These are phyloP conservation scores for Cryomyces antarcticus DNA, from an alignment of 495 filamentous ascomycete genomes.

Conservation along the genomic window DNA sequence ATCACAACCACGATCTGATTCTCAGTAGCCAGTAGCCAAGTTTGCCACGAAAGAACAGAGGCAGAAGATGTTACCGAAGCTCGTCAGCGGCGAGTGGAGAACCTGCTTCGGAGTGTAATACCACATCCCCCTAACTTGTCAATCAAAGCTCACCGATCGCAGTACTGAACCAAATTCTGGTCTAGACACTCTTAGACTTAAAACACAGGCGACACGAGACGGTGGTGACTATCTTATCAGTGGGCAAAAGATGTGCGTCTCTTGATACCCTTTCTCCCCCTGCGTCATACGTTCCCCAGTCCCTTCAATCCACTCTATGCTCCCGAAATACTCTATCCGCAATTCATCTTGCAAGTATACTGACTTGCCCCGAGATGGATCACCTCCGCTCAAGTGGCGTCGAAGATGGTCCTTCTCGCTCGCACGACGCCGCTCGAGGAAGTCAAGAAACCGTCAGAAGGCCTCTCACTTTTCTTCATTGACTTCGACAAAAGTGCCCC, in stretches of 20 bases:
- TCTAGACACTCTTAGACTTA: slow-evolving; percentile 49
- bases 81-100: slow-evolving; percentile 46
- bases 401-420: slow-evolving; percentile 59
- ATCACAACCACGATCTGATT: not conserved
- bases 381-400: slow-evolving; percentile 54
- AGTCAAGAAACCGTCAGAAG: slow-evolving; percentile 43
- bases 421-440: slow-evolving; percentile 49
- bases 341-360: not conserved
- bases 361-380: slow-evolving; percentile 30
- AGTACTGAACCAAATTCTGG: slow-evolving; percentile 46
- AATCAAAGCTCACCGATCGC: not conserved
- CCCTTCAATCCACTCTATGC: not conserved
- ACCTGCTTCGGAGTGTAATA: slow-evolving; percentile 46
- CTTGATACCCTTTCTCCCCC: not conserved
- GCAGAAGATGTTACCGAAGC: slow-evolving; percentile 38
- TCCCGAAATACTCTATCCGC: too few relatives aligned
- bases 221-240: slow-evolving; percentile 38
- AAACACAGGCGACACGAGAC: slow-evolving; percentile 31
- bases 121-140: not conserved
- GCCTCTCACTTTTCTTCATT: slow-evolving; percentile 59
- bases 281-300: not conserved
- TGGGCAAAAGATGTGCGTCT: slow-evolving; percentile 54
- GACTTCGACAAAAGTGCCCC: slow-evolving; percentile 38
- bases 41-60: slow-evolving; percentile 44
- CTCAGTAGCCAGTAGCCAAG: slow-evolving; percentile 34